Percentiles rank a stretch among this genome's conserved stretches.
Conservation (phyloP, 2,329 filamentous ascomycete species). For the Zymoseptoria crescenta region DNA sequence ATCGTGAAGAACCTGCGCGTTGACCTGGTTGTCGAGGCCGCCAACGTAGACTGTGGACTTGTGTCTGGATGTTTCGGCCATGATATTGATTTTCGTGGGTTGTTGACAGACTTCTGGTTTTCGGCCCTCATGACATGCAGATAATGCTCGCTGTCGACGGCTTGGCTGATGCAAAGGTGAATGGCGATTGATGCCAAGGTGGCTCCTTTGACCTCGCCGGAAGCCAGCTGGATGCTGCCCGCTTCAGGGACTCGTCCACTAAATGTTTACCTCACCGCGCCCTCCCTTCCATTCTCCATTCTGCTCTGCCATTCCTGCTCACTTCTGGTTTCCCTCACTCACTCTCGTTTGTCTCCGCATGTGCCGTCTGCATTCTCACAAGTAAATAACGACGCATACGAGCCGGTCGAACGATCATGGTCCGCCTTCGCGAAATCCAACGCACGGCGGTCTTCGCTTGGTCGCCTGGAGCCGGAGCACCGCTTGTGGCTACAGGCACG, state of each 20-base stretch:
- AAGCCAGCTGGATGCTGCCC: not conserved
- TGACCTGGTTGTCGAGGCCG: constrained; percentile 74
- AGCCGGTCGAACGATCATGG: constrained; percentile 53
- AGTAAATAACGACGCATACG: constrained; percentile 15
- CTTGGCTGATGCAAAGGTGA: not conserved
- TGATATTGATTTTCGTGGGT: constrained; percentile 30
- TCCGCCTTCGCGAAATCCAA: constrained; percentile 91
- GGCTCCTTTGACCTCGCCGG: not conserved
- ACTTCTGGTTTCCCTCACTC: not conserved
- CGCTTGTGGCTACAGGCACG: constrained; percentile 86
- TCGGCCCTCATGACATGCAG: not conserved
- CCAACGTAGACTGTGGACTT: constrained; percentile 92
- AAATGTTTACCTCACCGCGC: not conserved
- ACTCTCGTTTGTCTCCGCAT: constrained; percentile 1
- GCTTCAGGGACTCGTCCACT: not conserved
- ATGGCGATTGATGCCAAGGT: not conserved
- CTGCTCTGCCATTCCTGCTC: not conserved
- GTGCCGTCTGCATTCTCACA: not conserved
- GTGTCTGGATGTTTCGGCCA: constrained; percentile 69
- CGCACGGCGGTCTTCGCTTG: constrained; percentile 96
- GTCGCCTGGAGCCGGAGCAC: constrained; percentile 72
- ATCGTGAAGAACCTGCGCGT: constrained; percentile 66
- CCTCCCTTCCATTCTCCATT: not conserved
- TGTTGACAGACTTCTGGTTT: no score
- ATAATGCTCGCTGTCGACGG: not conserved